Evolutionary conservation across 257 asterid species (phyloP).

Genomic region (Penstemon barbatus): DNA sequence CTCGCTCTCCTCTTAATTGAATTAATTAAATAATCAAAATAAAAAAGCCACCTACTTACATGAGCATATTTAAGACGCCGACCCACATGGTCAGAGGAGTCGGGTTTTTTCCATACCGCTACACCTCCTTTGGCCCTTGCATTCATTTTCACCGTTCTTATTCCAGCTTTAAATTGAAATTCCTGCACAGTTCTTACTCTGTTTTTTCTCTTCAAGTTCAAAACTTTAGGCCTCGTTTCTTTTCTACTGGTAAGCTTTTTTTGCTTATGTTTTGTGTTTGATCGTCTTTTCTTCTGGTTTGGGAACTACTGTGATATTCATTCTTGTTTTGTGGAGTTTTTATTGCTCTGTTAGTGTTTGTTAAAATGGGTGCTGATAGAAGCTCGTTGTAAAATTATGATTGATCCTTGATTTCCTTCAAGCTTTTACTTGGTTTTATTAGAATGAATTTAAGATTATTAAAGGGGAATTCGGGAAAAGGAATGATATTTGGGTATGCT

Average conservation of each 20-base stretch:
- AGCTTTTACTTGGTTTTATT: constrained; percentile 3
- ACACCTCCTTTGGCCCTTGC: too few relatives aligned
- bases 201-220: constrained; percentile 24
- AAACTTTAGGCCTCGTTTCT: constrained; percentile 32
- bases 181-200: constrained; percentile 27
- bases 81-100: too few relatives aligned
- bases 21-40: too few relatives aligned
- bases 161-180: constrained; percentile 21
- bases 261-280: background rate
- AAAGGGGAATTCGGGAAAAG: constrained; percentile 1
- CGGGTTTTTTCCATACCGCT: too few relatives aligned
- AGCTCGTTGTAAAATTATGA: background rate
- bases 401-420: background rate
- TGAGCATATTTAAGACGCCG: too few relatives aligned
- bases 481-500: constrained; percentile 6
- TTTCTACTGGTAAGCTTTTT: constrained; percentile 50
- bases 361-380: background rate
- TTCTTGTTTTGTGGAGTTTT: constrained; percentile 19
- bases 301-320: constrained; percentile 20
- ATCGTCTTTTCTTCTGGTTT: background rate
- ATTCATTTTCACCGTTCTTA: constrained; percentile 14
- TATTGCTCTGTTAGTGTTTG: background rate
- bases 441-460: constrained; percentile 4
- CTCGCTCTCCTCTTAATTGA: too few relatives aligned
- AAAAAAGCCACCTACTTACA: too few relatives aligned